Evolutionary conservation across 23 red algal genomes (phyloP).

Genomic region (Gracilaria vermiculophylla): DNA sequence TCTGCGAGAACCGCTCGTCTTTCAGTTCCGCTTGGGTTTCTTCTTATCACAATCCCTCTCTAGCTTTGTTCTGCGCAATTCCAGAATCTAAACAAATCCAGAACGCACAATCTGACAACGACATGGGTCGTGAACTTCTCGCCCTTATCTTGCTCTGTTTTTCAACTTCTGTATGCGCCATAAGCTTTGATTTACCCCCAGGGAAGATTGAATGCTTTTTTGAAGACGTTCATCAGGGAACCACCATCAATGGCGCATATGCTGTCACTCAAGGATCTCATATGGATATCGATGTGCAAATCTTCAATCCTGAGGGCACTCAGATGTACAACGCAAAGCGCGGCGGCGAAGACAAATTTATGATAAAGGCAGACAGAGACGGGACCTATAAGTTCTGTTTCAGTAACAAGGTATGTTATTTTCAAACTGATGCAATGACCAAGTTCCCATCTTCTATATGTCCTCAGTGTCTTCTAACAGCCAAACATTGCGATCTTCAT

Average conservation of each 20-base stretch:
- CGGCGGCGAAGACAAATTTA: slow-evolving; percentile 73
- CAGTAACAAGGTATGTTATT: slow-evolving; percentile 66
- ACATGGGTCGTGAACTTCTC: background rate
- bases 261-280: slow-evolving; percentile 78
- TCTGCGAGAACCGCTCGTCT: no score
- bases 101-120: background rate
- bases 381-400: slow-evolving; percentile 81
- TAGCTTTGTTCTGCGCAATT: no score
- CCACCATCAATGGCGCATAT: slow-evolving; percentile 65
- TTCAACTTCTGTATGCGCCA: background rate
- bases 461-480: background rate
- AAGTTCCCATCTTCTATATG: no score
- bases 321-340: slow-evolving; percentile 67
- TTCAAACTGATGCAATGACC: no score
- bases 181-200: slow-evolving; percentile 74
- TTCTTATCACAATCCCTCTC: no score
- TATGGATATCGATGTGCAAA: slow-evolving; percentile 78
- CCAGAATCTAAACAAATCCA: no score
- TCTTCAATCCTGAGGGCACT: slow-evolving; percentile 42
- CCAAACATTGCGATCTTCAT: background rate
- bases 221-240: slow-evolving; percentile 81
- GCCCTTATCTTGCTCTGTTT: slow-evolving; percentile 15
- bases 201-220: slow-evolving; percentile 80
- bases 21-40: no score
- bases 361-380: slow-evolving; percentile 60